Percentiles rank a stretch among this genome's conserved stretches.
phyloP scores from a whole-genome alignment of 2,329 filamentous ascomycete species.

The Diplodia scrobiculata region DNA sequence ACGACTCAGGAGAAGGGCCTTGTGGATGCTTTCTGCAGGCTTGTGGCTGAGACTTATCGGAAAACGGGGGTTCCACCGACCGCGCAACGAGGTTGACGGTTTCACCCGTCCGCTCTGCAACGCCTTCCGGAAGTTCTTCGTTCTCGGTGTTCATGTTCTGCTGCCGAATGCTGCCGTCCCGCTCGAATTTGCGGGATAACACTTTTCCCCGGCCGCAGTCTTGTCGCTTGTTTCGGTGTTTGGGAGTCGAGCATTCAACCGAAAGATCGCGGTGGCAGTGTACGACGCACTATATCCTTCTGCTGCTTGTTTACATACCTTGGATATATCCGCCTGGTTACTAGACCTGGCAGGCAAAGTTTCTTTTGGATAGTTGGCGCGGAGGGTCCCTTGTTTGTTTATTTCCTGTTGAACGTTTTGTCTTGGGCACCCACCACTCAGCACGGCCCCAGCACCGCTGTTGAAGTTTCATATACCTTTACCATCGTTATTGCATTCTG shows the following conservation, averaged over 20 bases:
- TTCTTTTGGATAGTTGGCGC: constrained; percentile 13
- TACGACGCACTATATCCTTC: constrained; percentile 15
- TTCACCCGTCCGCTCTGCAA: not conserved
- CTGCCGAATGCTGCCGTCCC: not conserved
- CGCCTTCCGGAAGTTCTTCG: not conserved
- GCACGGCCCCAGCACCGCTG: not conserved
- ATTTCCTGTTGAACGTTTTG: not conserved
- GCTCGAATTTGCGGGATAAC: not conserved
- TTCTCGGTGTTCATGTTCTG: not conserved
- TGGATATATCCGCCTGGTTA: not conserved
- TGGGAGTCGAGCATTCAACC: constrained; percentile 5
- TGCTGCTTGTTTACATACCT: not conserved
- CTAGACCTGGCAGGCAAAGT: not conserved
- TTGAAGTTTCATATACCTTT: not conserved
- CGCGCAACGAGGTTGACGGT: not conserved
- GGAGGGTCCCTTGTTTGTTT: not conserved
- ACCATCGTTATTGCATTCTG: not conserved
- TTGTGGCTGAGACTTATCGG: constrained; percentile 4
- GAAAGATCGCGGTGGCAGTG: not conserved
- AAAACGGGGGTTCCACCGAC: constrained; percentile 5
- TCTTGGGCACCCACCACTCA: not conserved
- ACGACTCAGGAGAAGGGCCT: not conserved
- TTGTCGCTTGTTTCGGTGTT: constrained; percentile 1
- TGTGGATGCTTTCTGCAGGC: not conserved
- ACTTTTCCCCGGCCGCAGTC: not conserved